Base-by-base conservation (phyloP, 2,329 filamentous ascomycete species). In the Chaetomium sp. region DNA sequence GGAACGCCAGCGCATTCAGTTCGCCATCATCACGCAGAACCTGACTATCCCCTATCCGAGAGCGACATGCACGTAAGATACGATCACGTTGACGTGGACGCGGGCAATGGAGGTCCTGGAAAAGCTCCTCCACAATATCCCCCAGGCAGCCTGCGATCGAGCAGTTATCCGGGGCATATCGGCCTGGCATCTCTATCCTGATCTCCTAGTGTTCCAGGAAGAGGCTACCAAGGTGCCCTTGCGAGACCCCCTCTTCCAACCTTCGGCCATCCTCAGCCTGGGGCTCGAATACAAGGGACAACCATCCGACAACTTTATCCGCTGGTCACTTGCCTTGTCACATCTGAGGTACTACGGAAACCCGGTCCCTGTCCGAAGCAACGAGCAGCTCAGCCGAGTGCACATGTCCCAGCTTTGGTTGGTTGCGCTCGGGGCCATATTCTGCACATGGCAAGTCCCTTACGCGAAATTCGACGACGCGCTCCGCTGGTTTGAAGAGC, bases 151-250 rank as follows among this genome's bases (percentile, higher is more conserved):
- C 10, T 51, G 68, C 8, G 60, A 69, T 51, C 72, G 72, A 2
- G 70, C 70, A 1, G 65, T 74, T 1, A 63, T 79, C 1, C 63
- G 77, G 4, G 75, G 63, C 1, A 57, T 78, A 1, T 70, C 67
- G 2, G 61, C 76, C 0, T 78, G 75, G 76, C 76, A 78, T 67
- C 27, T 78, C 2, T 78, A 75, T 61, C 75, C 75, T 0, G 70
- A 78, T 47, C 31, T 33, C 10, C 67, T 78, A 63, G 70, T 25
- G 58, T 63, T 16, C 35, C 25, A 5, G 23, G 27, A 3, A 60
- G 62, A 45, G 21, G 4, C 16, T 38, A 57, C 53, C 35, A 57
- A 27, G 53, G 55, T 58, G 9, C 9, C 10, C 38, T 55, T 45
- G 8, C 19, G 19, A 33, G 56, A 64, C 38, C 12, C 21, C 5